Conservation (phyloP, 192 early-diverging fungal genomes). For the Linnemannia schmuckeri region DNA sequence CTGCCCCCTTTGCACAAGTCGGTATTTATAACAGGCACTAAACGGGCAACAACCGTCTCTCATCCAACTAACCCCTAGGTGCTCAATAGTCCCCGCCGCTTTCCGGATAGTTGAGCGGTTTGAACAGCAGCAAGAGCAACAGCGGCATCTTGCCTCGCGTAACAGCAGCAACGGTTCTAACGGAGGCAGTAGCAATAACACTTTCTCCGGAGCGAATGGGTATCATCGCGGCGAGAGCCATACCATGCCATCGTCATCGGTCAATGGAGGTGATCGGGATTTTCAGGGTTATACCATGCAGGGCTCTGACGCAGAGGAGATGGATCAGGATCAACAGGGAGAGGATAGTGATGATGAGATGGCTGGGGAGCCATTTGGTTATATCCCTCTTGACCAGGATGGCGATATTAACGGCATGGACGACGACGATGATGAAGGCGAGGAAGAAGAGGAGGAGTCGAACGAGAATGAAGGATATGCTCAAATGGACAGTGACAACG, state of each 20-base stretch:
- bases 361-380: conserved; percentile 26
- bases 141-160: neutral
- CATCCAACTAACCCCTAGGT: conserved; percentile 6
- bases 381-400: conserved; percentile 47
- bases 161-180: conserved; percentile 14
- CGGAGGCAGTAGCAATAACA: neutral
- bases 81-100: conserved; percentile 41
- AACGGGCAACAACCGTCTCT: neutral
- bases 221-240: neutral
- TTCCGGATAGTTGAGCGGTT: conserved; percentile 52
- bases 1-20: no score
- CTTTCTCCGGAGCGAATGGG: neutral
- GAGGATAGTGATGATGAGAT: conserved; percentile 14
- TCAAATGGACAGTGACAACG: conserved; percentile 34
- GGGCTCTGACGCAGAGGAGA: neutral
- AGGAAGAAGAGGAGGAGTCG: conserved; percentile 3
- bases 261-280: neutral
- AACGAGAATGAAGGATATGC: neutral
- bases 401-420: neutral
- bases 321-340: neutral
- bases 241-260: neutral
- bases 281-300: conserved; percentile 3
- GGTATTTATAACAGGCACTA: no score
- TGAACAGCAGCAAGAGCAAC: conserved; percentile 19
- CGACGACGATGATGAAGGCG: conserved; percentile 18